These are phyloP conservation scores for Claviceps citrina DNA, from an alignment of 2,329 filamentous ascomycete species.

Conservation along the genomic window DNA sequence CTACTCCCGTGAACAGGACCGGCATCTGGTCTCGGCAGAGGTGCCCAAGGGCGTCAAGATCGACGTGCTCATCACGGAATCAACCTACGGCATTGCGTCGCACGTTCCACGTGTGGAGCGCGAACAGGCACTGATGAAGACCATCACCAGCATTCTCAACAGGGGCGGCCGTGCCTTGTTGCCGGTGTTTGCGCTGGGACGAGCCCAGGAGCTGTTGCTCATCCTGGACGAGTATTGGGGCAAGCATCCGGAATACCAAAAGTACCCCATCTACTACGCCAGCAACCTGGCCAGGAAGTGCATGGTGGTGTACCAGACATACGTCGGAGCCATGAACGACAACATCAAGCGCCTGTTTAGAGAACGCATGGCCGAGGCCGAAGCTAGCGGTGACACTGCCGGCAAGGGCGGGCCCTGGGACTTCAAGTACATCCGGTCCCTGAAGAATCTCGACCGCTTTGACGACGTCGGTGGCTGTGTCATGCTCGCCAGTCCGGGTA, in stretches of 20 bases:
- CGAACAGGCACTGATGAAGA: conserved; percentile 88
- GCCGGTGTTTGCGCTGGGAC: conserved; percentile 85
- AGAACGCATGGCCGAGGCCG: conserved; percentile 80
- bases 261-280: conserved; percentile 92
- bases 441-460: conserved; percentile 88
- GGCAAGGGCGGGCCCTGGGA: conserved; percentile 87
- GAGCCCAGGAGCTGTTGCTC: conserved; percentile 83
- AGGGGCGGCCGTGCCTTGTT: conserved; percentile 83
- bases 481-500: conserved; percentile 94
- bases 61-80: conserved; percentile 93
- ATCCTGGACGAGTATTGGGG: conserved; percentile 97
- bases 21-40: conserved; percentile 85
- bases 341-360: conserved; percentile 95
- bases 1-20: conserved; percentile 89
- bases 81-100: conserved; percentile 89
- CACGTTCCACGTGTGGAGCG: conserved; percentile 82
- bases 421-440: conserved; percentile 80
- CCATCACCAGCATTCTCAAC: conserved; percentile 80
- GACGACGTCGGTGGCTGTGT: conserved; percentile 92
- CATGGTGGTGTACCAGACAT: conserved; percentile 98
- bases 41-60: conserved; percentile 81
- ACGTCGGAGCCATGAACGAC: conserved; percentile 96
- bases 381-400: conserved; percentile 58
- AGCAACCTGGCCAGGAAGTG: conserved; percentile 89
- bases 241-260: conserved; percentile 75